Evolutionary conservation across 345 rosid species (phyloP).

Genomic region (Pelargonium nanum): DNA sequence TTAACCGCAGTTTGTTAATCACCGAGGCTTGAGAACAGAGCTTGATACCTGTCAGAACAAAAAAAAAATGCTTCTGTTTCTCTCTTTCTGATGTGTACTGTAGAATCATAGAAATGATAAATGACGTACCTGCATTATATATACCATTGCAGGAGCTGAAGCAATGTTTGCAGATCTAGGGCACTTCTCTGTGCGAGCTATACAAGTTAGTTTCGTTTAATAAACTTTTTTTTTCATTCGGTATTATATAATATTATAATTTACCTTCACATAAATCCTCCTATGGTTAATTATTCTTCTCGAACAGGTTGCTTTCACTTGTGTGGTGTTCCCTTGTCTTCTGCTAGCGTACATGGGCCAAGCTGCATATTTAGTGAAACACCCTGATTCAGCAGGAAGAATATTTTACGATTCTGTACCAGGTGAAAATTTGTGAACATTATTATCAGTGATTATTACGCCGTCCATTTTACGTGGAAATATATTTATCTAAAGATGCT

Average conservation of each 20-base stretch:
- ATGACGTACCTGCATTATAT: too few relatives aligned
- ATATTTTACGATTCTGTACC: constrained; percentile 24
- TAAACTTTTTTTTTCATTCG: too few relatives aligned
- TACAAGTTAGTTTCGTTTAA: constrained; percentile 28
- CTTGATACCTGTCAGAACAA: too few relatives aligned
- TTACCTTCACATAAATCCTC: too few relatives aligned
- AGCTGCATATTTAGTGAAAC: constrained; percentile 16
- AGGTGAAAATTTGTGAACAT: constrained; percentile 3
- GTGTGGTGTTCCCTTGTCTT: constrained; percentile 21
- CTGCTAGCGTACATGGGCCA: constrained; percentile 26
- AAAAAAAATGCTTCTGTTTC: not conserved
- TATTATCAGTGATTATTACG: too few relatives aligned
- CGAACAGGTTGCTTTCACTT: not conserved
- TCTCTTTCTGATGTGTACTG: not conserved
- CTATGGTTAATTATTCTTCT: too few relatives aligned
- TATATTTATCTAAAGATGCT: too few relatives aligned
- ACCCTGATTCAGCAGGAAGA: not conserved
- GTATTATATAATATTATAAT: too few relatives aligned
- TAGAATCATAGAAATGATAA: not conserved
- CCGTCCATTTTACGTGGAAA: too few relatives aligned
- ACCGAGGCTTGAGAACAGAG: too few relatives aligned
- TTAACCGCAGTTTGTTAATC: too few relatives aligned
- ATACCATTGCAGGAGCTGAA: constrained; percentile 20
- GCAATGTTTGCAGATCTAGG: constrained; percentile 37
- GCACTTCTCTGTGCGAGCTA: constrained; percentile 21